Conservation (phyloP, 805 yeast species). For the Yarrowia phangngaensis region DNA sequence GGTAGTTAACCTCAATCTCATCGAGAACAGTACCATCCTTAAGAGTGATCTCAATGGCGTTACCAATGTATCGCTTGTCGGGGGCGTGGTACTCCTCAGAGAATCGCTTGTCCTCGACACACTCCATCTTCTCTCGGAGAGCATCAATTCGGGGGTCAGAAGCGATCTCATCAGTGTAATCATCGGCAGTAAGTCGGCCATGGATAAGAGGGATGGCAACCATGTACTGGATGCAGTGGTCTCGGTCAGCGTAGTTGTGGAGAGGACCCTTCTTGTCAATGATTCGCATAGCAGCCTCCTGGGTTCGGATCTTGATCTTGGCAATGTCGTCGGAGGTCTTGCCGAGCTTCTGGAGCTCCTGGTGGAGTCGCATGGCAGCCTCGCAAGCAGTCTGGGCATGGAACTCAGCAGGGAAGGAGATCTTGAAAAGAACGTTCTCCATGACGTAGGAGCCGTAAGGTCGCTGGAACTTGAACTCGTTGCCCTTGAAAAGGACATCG, state of each 20-base stretch:
- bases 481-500: slow-evolving; percentile 55
- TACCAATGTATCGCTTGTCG: slow-evolving; percentile 54
- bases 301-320: slow-evolving; percentile 51
- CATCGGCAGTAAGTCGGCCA: slow-evolving; percentile 57
- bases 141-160: slow-evolving; percentile 51
- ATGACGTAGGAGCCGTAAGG: slow-evolving; percentile 55
- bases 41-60: slow-evolving; percentile 49
- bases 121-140: slow-evolving; percentile 52
- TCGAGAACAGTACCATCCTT: slow-evolving; percentile 53
- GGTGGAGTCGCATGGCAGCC: slow-evolving; percentile 49
- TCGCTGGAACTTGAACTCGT: slow-evolving; percentile 53
- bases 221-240: slow-evolving; percentile 64
- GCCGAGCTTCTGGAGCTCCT: slow-evolving; percentile 42
- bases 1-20: slow-evolving; percentile 53
- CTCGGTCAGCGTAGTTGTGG: slow-evolving; percentile 61
- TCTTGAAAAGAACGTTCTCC: slow-evolving; percentile 60
- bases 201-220: slow-evolving; percentile 53
- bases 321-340: slow-evolving; percentile 49
- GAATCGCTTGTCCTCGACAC: slow-evolving; percentile 50
- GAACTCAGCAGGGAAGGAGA: slow-evolving; percentile 62
- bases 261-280: slow-evolving; percentile 59
- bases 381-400: slow-evolving; percentile 65
- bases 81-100: slow-evolving; percentile 55
- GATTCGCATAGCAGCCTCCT: slow-evolving; percentile 58
- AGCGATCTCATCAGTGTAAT: slow-evolving; percentile 52